A percentile compares a stretch with the other conserved stretches of the same genome.
Evolutionary conservation across 805 yeast species (phyloP).

Genomic region (Pichia cabralensis): DNA sequence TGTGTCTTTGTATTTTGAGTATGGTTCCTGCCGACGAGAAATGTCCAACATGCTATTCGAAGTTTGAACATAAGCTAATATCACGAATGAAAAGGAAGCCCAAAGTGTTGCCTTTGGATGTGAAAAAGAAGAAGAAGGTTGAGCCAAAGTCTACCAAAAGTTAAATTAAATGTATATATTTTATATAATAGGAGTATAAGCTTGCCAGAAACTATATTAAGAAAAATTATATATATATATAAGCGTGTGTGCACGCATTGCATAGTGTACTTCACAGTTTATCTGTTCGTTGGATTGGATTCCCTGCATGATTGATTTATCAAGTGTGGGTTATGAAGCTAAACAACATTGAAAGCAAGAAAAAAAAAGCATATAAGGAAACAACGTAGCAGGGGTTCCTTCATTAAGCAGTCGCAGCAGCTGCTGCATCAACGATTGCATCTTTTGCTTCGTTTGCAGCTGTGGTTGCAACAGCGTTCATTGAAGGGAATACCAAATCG

Average conservation of each 20-base stretch:
- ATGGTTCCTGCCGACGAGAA: conserved; percentile 50
- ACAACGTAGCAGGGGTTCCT: not conserved
- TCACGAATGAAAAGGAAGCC: conserved; percentile 53
- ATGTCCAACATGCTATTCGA: conserved; percentile 84
- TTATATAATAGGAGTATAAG: not conserved
- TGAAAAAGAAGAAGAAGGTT: conserved; percentile 17
- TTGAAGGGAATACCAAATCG: conserved; percentile 40
- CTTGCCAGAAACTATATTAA: not conserved
- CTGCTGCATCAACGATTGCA: too few relatives aligned
- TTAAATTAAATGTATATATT: not conserved
- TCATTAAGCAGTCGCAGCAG: not conserved
- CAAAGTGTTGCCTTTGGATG: conserved; percentile 23
- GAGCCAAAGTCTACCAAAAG: not conserved
- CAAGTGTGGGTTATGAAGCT: too few relatives aligned
- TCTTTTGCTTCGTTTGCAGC: conserved; percentile 16
- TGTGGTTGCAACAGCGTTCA: conserved; percentile 21
- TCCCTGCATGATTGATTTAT: too few relatives aligned
- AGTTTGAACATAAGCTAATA: conserved; percentile 57
- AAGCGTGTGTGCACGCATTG: too few relatives aligned
- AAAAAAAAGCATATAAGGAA: too few relatives aligned
- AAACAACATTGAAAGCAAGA: too few relatives aligned
- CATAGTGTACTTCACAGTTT: too few relatives aligned
- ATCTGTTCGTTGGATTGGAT: too few relatives aligned
- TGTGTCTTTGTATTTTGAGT: conserved; percentile 77
- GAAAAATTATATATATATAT: too few relatives aligned